Evolutionary conservation across 2,329 filamentous ascomycete species (phyloP).

Genomic region (Tolypocladium nubicola): DNA sequence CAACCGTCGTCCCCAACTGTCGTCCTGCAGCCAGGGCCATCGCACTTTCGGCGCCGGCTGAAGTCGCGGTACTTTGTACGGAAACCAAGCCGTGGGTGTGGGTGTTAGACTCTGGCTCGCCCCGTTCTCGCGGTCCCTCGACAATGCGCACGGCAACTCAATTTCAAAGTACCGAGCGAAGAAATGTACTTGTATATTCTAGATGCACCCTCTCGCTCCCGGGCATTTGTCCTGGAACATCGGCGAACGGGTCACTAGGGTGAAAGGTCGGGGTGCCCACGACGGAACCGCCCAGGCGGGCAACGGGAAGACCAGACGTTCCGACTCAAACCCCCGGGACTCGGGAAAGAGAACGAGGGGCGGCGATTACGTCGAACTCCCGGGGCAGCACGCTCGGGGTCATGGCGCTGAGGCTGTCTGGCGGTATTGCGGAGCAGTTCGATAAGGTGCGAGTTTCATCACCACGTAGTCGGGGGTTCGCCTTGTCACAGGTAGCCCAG

Average conservation of each 20-base stretch:
- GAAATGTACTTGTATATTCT: background rate
- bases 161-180: background rate
- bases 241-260: background rate
- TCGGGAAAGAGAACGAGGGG: background rate
- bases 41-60: background rate
- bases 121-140: background rate
- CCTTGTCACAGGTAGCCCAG: no score
- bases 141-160: background rate
- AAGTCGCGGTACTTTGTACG: background rate
- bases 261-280: no score
- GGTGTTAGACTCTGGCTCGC: background rate
- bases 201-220: background rate
- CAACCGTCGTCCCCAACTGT: background rate
- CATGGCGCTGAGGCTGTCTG: background rate
- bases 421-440: background rate
- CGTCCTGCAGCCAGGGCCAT: background rate
- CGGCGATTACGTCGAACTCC: background rate
- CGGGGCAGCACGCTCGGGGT: background rate
- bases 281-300: background rate
- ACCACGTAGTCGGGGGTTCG: background rate
- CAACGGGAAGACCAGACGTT: background rate
- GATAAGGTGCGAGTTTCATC: background rate
- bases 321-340: background rate
- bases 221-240: no score
- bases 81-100: background rate